Evolutionary conservation across 163 green algal genomes (phyloP), one percentile per base, ranked within the genome.

Genomic region (Scenedesmus sp.): DNA sequence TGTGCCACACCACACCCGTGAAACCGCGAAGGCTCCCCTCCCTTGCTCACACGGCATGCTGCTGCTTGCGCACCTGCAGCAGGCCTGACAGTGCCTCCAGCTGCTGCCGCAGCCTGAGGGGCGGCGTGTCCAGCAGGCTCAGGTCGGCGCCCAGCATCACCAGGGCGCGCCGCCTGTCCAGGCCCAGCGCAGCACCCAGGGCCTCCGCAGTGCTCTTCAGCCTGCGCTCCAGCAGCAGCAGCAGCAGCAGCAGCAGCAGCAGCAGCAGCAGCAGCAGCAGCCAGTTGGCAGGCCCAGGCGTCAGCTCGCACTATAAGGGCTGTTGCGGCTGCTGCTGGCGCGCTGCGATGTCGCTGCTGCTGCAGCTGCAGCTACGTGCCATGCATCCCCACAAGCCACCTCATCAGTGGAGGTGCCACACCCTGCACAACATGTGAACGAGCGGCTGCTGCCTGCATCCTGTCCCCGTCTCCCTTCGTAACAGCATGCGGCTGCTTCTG

Each of bases 121-220:
- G 53, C 0, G 87, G 78, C 30, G 37, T 87, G 87, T 91, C 87
- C 22, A 91, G 46, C 22, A 91, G 56, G 87, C 76, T 82, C 0
- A 51, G 15, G 35, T 83, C 78, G 15, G 56, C 51, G 40, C 82
- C 20, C 35, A 87, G 49, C 16, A 44, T 16, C 42, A 87, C 5
- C 65, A 76, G 53, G 0, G 87, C 51, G 20, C 68, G 73, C 0
- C 42, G 78, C 33, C 44, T 56, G 26, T n/a, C 24, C 0, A 91
- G 18, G 4, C 49, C 53, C 2, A 91, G 49, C 0, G 87, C 87
- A 20, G 59, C 37, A 18, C 5, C 42, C 40, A 87, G 78, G 15
- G 87, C 61, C n/a, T 91, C 87, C 0, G 56, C 40, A 18, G 87
- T 43, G 5, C 53, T 81, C 26, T 59, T 65, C 53, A 91, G 44